Conservation (phyloP, 2,329 filamentous ascomycete species). For the Cladobotryum protrusum region DNA sequence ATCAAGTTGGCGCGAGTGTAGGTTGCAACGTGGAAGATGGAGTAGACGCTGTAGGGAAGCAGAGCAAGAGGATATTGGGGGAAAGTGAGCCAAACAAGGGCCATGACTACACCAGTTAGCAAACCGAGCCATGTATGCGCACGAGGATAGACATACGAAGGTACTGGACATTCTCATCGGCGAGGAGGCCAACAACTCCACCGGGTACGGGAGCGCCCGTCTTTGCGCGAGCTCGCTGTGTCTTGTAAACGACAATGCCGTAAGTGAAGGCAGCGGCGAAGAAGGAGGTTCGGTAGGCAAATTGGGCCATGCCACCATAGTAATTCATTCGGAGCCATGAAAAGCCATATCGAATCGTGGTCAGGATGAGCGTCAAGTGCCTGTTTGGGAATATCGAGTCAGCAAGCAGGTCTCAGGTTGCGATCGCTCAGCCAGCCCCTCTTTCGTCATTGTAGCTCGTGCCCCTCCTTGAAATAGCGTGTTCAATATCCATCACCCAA, state of each 20-base stretch:
- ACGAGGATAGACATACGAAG: slow-evolving; percentile 57
- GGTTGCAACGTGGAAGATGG: slow-evolving; percentile 94
- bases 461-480: too few species aligned
- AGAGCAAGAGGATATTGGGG: slow-evolving; percentile 86
- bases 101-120: slow-evolving; percentile 60
- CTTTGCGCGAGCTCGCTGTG: slow-evolving; percentile 78
- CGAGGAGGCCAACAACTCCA: slow-evolving; percentile 59
- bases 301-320: slow-evolving; percentile 66
- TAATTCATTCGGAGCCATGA: slow-evolving; percentile 89
- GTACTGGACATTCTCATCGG: slow-evolving; percentile 97
- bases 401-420: slow-evolving; percentile 8
- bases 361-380: slow-evolving; percentile 79
- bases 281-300: slow-evolving; percentile 88
- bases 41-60: slow-evolving; percentile 93
- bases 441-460: too few species aligned
- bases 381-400: slow-evolving; percentile 38
- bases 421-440: not conserved
- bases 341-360: slow-evolving; percentile 73
- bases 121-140: not conserved
- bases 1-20: slow-evolving; percentile 93
- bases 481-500: not conserved
- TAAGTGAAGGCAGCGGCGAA: slow-evolving; percentile 86
- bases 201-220: slow-evolving; percentile 56
- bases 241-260: slow-evolving; percentile 98
- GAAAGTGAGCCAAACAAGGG: slow-evolving; percentile 87